phyloP scores from a whole-genome alignment of 345 rosid genomes.

The Populus tremula region DNA sequence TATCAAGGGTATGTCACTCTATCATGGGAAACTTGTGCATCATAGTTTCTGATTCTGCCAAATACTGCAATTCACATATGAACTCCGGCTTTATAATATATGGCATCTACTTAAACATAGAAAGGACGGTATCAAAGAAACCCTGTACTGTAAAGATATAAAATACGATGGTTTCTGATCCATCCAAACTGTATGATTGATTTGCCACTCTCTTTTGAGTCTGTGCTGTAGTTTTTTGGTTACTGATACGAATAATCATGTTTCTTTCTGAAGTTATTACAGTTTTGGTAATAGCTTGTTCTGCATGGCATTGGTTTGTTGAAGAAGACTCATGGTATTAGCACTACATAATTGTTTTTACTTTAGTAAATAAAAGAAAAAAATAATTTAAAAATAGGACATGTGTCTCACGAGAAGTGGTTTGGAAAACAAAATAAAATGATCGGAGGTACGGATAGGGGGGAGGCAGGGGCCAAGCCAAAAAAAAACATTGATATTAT shows the following conservation, averaged over 20 bases:
- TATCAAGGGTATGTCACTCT: background rate
- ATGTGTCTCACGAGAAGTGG: too few relatives aligned
- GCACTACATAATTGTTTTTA: too few relatives aligned
- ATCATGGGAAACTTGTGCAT: background rate
- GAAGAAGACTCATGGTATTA: too few relatives aligned
- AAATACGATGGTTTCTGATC: background rate
- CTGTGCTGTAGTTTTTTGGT: background rate
- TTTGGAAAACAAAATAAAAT: too few relatives aligned
- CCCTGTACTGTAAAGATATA: background rate
- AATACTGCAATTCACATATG: background rate
- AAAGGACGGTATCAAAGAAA: background rate
- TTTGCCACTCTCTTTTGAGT: background rate
- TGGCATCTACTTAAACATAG: background rate
- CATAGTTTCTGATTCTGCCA: background rate
- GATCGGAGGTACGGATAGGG: too few relatives aligned
- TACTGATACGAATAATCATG: too few relatives aligned
- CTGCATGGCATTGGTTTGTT: too few relatives aligned
- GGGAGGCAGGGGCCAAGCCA: too few relatives aligned
- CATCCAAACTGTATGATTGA: background rate
- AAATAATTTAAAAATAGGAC: too few relatives aligned
- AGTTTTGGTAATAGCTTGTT: too few relatives aligned
- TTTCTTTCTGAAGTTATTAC: background rate
- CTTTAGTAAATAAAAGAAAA: too few relatives aligned
- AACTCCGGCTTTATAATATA: background rate
- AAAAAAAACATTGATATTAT: too few relatives aligned